These are phyloP conservation scores for Beauveria sp. DNA, from an alignment of 2,329 filamentous ascomycete species.

Conservation along the genomic window DNA sequence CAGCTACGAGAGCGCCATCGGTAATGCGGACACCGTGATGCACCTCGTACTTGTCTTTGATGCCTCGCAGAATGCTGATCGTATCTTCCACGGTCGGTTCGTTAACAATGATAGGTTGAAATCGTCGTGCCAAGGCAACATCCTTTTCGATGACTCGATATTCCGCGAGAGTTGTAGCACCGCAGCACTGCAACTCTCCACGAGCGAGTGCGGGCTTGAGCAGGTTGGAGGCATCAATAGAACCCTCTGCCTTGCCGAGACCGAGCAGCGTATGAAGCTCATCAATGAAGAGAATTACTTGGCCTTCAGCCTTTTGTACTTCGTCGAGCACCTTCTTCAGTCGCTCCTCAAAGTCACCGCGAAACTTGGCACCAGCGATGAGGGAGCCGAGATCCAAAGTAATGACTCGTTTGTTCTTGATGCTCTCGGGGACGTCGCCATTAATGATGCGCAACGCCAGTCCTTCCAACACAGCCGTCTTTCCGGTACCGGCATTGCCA, in stretches of 20 bases:
- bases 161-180: conserved; percentile 87
- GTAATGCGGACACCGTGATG: conserved; percentile 95
- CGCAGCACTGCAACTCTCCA: conserved; percentile 90
- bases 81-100: conserved; percentile 89
- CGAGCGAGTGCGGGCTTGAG: conserved; percentile 89
- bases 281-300: conserved; percentile 91
- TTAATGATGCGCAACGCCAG: conserved; percentile 82
- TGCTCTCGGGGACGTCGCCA: conserved; percentile 89
- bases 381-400: conserved; percentile 82
- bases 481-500: conserved; percentile 82
- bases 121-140: conserved; percentile 81
- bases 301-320: conserved; percentile 79
- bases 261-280: conserved; percentile 89
- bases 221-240: conserved; percentile 91
- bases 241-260: conserved; percentile 89
- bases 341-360: conserved; percentile 93
- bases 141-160: conserved; percentile 95
- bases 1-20: conserved; percentile 83
- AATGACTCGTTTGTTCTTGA: conserved; percentile 89
- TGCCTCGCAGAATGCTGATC: conserved; percentile 88
- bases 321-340: conserved; percentile 87
- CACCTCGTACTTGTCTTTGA: conserved; percentile 96
- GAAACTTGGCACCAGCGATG: conserved; percentile 91
- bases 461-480: conserved; percentile 89
- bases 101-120: conserved; percentile 90